A percentile compares a stretch with the other conserved stretches of the same genome.
These are phyloP conservation scores for Nemania sp. DNA, from an alignment of 2,329 filamentous ascomycete genomes.

Conservation along the genomic window DNA sequence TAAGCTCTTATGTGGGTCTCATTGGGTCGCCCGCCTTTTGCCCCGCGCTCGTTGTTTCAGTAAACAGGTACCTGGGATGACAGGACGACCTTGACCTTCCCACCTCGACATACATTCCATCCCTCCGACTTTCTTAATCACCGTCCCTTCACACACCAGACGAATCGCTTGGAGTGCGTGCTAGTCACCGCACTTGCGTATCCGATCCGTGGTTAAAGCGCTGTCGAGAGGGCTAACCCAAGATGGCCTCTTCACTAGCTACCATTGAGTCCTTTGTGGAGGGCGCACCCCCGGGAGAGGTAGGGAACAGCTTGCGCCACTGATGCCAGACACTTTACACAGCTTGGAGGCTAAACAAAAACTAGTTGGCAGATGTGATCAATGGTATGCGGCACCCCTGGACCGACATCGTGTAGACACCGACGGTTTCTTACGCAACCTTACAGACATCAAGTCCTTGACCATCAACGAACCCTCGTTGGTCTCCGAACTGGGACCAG, in stretches of 20 bases:
- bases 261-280: conserved; percentile 89
- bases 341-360: conserved; percentile 38
- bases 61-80: neutral
- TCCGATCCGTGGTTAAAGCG: neutral
- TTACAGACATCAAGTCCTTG: conserved; percentile 87
- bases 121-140: neutral
- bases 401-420: conserved; percentile 16
- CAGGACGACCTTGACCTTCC: neutral
- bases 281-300: conserved; percentile 96
- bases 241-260: conserved; percentile 60
- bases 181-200: neutral
- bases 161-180: neutral
- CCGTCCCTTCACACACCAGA: neutral
- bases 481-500: conserved; percentile 78
- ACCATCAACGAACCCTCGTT: conserved; percentile 77
- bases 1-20: neutral
- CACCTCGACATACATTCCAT: neutral
- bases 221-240: conserved; percentile 5
- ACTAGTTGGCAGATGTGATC: conserved; percentile 85
- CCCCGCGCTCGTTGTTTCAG: too few species aligned
- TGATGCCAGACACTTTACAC: conserved; percentile 10
- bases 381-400: conserved; percentile 69
- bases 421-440: conserved; percentile 29
- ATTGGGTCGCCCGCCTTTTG: too few species aligned
- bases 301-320: conserved; percentile 59